These are phyloP conservation scores for Lactifluus hygrophoroides DNA, from an alignment of 768 basidiomycete genomes.

Conservation along the genomic window DNA sequence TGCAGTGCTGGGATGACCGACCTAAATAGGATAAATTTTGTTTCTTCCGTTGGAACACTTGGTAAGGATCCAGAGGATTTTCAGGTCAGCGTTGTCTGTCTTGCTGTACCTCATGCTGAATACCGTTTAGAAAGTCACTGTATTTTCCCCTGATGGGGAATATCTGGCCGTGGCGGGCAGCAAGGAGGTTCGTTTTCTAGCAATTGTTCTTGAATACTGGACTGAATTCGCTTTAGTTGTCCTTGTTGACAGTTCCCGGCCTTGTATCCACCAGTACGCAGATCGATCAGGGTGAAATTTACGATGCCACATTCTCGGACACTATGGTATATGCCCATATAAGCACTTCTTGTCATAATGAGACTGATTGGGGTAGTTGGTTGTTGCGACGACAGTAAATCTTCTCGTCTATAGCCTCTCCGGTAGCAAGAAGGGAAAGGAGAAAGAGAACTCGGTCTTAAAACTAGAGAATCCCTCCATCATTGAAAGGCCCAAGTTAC, in stretches of 20 bases:
- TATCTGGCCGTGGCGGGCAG: conserved; percentile 67
- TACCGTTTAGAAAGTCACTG: conserved; percentile 72
- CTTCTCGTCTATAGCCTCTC: conserved; percentile 56
- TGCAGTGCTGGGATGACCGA: background rate
- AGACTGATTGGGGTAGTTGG: conserved; percentile 36
- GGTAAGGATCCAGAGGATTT: conserved; percentile 62
- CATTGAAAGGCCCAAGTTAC: conserved; percentile 14
- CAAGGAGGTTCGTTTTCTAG: conserved; percentile 45
- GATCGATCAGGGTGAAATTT: conserved; percentile 69
- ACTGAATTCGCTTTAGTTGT: conserved; percentile 17
- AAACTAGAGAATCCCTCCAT: conserved; percentile 9
- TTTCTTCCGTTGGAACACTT: conserved; percentile 55
- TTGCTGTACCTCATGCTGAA: conserved; percentile 3
- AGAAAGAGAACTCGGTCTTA: conserved; percentile 27
- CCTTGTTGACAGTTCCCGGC: conserved; percentile 22
- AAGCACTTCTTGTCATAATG: background rate
- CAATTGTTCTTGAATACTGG: background rate
- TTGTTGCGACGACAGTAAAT: conserved; percentile 55
- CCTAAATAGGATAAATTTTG: conserved; percentile 40
- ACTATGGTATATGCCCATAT: conserved; percentile 38
- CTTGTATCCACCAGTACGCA: conserved; percentile 40
- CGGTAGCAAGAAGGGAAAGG: conserved; percentile 33
- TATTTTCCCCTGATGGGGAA: conserved; percentile 60
- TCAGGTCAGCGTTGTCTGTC: conserved; percentile 45
- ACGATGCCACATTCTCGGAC: conserved; percentile 72